Evolutionary conservation across 78 protist genomes (phyloP), one percentile per base, ranked within the genome.

Genomic region (Chrysochromulina parva): DNA sequence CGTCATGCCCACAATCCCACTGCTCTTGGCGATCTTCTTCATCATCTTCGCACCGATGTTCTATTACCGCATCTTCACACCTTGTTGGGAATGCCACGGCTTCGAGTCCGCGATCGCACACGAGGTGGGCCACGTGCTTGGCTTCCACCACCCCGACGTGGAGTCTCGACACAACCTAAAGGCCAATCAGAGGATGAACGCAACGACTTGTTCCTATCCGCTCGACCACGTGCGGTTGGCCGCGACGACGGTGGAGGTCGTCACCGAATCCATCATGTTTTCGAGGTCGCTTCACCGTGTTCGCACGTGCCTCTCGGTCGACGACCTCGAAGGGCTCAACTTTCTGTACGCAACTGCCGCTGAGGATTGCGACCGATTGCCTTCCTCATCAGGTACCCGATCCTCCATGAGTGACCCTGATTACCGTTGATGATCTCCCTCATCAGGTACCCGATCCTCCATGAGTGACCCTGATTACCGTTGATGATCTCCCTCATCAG

Each of bases 1-100:
- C 26, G 1, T 1, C 28, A 4, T 48, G 82, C 82, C 82, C 28
- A 2, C 22, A 19, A 1, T 4, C 55, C 3, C 55, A 1, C 55
- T 74, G 57, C 54, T 48, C 5, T 48, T 78, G 24, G 50, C n/a
- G 13, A 1, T 53, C 62, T 78, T 78, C 47, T 78, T 1, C 13
- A 7, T 78, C 47, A 53, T 78, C 60, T 22, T 19, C 20, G 5
- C 47, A 48, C 86, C 86, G 48, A 78, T 24, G 52, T 78, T 78
- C n/a, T 78, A 53, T 10, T 78, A 14, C 62, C 62, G 62, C 3
- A 24, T 78, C 62, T 78, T 78, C 86, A 0, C 53, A 38, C 86
- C 86, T 58, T 78, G 86, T 62, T 50, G 59, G 57, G 86, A 78
- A 14, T 78, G 86, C 86, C n/a, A 53, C 60, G 69, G 28, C 24